A percentile compares a stretch with the other conserved stretches of the same genome.
phyloP scores from a whole-genome alignment of 345 rosid genomes.

The Kernera saxatilis region DNA sequence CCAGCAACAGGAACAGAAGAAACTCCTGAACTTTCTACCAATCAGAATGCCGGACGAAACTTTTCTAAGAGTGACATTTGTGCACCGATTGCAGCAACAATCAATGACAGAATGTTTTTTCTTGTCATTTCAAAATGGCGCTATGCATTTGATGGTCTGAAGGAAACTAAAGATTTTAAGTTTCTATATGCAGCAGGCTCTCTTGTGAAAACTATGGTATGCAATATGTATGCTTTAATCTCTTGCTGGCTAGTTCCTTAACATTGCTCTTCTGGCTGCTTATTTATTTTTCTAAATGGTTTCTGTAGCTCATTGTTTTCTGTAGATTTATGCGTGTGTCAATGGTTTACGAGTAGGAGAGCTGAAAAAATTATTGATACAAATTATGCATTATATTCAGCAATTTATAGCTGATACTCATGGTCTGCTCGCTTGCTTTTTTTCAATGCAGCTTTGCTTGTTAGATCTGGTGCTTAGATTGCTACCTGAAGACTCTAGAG shows the following conservation, averaged over 20 bases:
- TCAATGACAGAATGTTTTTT: constrained; percentile 83
- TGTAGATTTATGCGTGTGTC: background rate
- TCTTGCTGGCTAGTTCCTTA: background rate
- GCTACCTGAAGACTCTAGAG: constrained; percentile 71
- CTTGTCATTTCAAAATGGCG: constrained; percentile 86
- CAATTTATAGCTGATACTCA: background rate
- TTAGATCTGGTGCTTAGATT: constrained; percentile 67
- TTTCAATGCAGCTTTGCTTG: constrained; percentile 57
- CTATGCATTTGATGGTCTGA: constrained; percentile 69
- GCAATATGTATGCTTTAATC: background rate
- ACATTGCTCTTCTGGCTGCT: background rate
- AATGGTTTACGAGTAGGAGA: background rate
- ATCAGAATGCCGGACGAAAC: constrained; percentile 39
- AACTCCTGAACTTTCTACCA: constrained; percentile 26
- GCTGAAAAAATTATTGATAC: background rate
- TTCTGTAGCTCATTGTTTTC: constrained; percentile 1
- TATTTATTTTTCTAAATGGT: background rate
- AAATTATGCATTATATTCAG: background rate
- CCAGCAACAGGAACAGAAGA: constrained; percentile 36
- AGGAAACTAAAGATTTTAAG: constrained; percentile 73
- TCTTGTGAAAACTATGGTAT: constrained; percentile 81
- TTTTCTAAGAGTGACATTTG: constrained; percentile 66
- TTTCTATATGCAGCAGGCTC: constrained; percentile 77
- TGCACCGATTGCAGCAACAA: constrained; percentile 89
- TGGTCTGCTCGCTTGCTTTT: constrained; percentile 9